These are phyloP conservation scores for Quercus rubra DNA, from an alignment of 306 rosid genomes.

Conservation along the genomic window DNA sequence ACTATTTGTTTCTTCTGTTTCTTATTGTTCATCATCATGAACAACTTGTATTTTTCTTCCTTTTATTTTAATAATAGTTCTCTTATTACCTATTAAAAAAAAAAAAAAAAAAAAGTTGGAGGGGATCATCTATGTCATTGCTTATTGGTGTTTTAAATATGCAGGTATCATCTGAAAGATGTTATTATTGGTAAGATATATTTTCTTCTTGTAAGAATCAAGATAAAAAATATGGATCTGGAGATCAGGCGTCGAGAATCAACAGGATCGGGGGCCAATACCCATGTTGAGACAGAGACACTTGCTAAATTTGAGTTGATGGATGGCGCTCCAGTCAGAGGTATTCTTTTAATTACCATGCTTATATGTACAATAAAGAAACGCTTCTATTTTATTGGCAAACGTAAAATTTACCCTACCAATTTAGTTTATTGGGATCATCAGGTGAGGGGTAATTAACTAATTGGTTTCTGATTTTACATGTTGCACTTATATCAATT, in stretches of 20 bases:
- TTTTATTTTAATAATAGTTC: too few species aligned
- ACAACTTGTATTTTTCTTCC: too few species aligned
- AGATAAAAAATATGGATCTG: slow-evolving; percentile 96
- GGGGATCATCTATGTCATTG: not conserved
- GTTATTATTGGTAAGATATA: slow-evolving; percentile 95
- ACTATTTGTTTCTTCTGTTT: too few species aligned
- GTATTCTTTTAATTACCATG: slow-evolving; percentile 35
- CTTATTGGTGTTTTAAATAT: slow-evolving; percentile 18
- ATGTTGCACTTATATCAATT: not conserved
- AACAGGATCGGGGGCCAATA: slow-evolving; percentile 95
- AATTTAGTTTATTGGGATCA: not conserved
- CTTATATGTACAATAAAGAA: not conserved
- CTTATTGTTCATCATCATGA: too few species aligned
- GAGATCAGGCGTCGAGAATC: slow-evolving; percentile 98
- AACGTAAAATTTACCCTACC: not conserved
- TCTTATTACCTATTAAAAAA: too few species aligned
- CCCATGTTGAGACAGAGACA: slow-evolving; percentile 99
- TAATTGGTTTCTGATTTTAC: not conserved
- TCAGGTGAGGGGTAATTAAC: not conserved
- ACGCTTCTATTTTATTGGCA: too few species aligned
- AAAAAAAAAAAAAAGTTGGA: not conserved
- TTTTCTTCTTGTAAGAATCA: slow-evolving; percentile 97
- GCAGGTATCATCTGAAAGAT: slow-evolving; percentile 94
- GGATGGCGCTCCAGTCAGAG: slow-evolving; percentile 99
- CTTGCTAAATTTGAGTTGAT: slow-evolving; percentile 94